Percentiles rank a stretch among this genome's conserved stretches.
Conservation (phyloP, 768 basidiomycete species). For the Termitomyces sp. region DNA sequence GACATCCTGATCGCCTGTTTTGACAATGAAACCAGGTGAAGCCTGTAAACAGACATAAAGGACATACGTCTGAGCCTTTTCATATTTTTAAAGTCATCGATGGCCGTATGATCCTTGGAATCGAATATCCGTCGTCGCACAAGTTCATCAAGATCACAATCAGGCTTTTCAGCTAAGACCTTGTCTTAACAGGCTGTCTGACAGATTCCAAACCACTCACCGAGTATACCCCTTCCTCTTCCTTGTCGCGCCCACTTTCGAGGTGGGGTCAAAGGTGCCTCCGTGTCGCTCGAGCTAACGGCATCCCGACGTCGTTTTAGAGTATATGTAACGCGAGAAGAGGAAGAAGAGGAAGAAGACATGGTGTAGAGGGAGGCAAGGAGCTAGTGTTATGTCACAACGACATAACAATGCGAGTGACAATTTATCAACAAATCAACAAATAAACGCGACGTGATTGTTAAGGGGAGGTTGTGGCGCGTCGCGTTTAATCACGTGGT, state of each 20-base stretch:
- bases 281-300: conserved; percentile 18
- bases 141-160: conserved; percentile 16
- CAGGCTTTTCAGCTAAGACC: conserved; percentile 2
- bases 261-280: conserved; percentile 11
- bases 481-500: background rate
- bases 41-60: background rate
- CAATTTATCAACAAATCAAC: conserved; percentile 12
- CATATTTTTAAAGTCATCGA: conserved; percentile 16
- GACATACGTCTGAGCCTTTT: conserved; percentile 12
- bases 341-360: conserved; percentile 10
- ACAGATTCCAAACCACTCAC: conserved; percentile 1
- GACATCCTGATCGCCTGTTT: conserved; percentile 16
- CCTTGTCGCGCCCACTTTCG: conserved; percentile 15
- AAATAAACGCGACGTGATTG: conserved; percentile 13
- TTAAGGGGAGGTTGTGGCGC: conserved; percentile 8
- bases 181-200: background rate
- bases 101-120: conserved; percentile 10
- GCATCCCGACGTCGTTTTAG: conserved; percentile 8
- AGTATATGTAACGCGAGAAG: conserved; percentile 5
- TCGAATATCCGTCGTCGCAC: conserved; percentile 12
- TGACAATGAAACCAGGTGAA: background rate
- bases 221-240: conserved; percentile 5
- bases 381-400: background rate
- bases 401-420: background rate
- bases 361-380: background rate